Base-by-base conservation (phyloP, 306 rosid genomes). In the Gleditsia sinensis region DNA sequence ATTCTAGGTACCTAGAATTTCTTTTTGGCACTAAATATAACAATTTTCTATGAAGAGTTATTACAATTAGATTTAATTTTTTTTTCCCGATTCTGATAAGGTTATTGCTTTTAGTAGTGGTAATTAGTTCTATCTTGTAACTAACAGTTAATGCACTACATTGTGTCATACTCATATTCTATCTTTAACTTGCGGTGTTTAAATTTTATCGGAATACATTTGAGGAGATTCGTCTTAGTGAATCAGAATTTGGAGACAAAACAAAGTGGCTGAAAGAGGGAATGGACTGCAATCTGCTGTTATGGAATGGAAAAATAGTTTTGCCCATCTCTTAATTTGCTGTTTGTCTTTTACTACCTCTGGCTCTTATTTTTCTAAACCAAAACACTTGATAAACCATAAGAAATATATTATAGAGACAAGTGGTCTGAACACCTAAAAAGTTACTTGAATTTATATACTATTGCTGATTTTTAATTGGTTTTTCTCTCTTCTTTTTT, bases 241-340 rank as follows among this genome's bases (percentile, higher is more conserved):
- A 83, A 67, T 32, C 69, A 16, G 92, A 90, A 20, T 83, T 91
- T 67, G 96, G 96, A 63, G 89, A 87, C 78, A 90, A 60, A 80
- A 83, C 59, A 60, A 94, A 92, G 84, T 94, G 92, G 92, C 86
- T 94, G 74, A 94, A 94, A 85, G 97, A 94, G 82, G 99, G 99
- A 82, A 92, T 92, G 91, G 96, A 90, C 88, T 94, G 99, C 90
- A 87, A 63, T 81, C 77, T 94, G 84, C 81, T 91, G 61, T 71
- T 91, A 55, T 92, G 97, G 99, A 94, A 94, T 56, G 99, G 94
- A 71, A 90, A 90, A 77, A 97, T 89, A 85, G 34, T n/a, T n/a
- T n/a, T n/a, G n/a, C n/a, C n/a, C n/a, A n/a, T n/a, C 23, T 39
- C 34, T 37, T n/a, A n/a, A n/a, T 55, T 7, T 24, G 57, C 62